Conservation (phyloP, 2,329 filamentous ascomycete genomes). For the Xylariaceae sp. region DNA sequence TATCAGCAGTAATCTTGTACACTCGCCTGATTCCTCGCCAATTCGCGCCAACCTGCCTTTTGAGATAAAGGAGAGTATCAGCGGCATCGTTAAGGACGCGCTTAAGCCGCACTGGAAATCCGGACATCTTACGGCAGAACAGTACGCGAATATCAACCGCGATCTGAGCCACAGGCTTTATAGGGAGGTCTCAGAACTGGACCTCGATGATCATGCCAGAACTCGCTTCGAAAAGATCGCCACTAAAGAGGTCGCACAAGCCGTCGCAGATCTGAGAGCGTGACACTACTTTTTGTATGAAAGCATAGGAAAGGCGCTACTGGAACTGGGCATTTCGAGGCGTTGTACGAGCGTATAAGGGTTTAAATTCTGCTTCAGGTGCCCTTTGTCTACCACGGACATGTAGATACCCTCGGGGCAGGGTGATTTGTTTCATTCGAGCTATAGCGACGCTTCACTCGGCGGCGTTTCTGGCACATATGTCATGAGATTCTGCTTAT, state of each 20-base stretch:
- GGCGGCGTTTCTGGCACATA: conserved; percentile 24
- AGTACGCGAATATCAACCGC: conserved; percentile 92
- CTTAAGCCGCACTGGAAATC: conserved; percentile 84
- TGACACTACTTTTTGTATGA: conserved; percentile 32
- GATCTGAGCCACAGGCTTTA: conserved; percentile 89
- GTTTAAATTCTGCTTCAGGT: conserved; percentile 12
- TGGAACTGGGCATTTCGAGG: conserved; percentile 29
- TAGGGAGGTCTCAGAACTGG: conserved; percentile 64
- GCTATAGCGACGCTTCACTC: conserved; percentile 19
- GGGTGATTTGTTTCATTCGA: conserved; percentile 23
- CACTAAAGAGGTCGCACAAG: conserved; percentile 77
- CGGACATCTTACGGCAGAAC: conserved; percentile 80
- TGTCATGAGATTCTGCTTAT: conserved; percentile 22
- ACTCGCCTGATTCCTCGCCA: conserved; percentile 72
- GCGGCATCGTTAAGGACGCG: conserved; percentile 83
- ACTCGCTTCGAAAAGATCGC: conserved; percentile 79
- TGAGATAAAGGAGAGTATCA: conserved; percentile 86
- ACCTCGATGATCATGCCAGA: conserved; percentile 70
- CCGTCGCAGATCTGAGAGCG: conserved; percentile 63
- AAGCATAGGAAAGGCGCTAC: conserved; percentile 27
- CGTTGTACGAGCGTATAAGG: conserved; percentile 23
- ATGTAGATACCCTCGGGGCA: conserved; percentile 29
- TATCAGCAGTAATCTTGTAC: conserved; percentile 46
- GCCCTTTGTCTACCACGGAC: conserved; percentile 16
- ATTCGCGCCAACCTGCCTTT: conserved; percentile 71